Evolutionary conservation across 306 rosid genomes (phyloP), one percentile per base, ranked within the genome.

Genomic region (Citrullus mucosospermus): DNA sequence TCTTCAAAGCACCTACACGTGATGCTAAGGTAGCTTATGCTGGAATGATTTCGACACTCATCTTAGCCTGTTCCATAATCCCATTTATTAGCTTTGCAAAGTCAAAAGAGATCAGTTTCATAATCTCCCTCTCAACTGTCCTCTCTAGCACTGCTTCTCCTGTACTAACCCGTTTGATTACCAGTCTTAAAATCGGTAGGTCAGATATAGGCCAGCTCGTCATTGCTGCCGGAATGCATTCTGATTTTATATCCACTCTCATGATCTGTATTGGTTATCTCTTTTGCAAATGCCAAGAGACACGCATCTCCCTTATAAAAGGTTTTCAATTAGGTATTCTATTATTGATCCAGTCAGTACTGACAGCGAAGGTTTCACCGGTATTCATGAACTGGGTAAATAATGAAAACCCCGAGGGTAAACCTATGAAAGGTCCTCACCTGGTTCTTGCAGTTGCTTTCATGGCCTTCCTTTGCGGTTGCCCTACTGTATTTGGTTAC

Each of bases 371-470:
- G 56, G 83, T 91, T 54, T 89, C 99, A 0, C 99, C 99, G 0
- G 1, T 90, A 22, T 79, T 92, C 36, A 86, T 95, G 90, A 88
- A 74, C 7, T 95, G 97, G 99, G 96, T 92, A 56, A 89, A 95
- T 83, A 91, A 91, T 20, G 99, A 95, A 75, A 95, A 92, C 58
- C 99, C 99, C 0, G 92, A 92, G 80, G 99, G 99, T 22, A 92
- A 81, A 80, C 96, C 97, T 18, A 81, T 95, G 89, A 95, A 95
- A 81, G 99, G 91, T 4, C 80, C 99, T 54, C 99, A 95, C 59
- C 56, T 95, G 61, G 92, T 95, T 55, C 84, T 95, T 36, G 83
- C 97, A 36, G 18, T 92, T 59, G 99, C 99, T 61, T 92, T 89
- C 84, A 87, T 95, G 87, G 93, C 86, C 41, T 79, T 92, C 39